A percentile compares a stretch with the other conserved stretches of the same genome.
These are phyloP conservation scores for Neospora caninum DNA, from an alignment of 169 alveolate genomes.

Conservation along the genomic window DNA sequence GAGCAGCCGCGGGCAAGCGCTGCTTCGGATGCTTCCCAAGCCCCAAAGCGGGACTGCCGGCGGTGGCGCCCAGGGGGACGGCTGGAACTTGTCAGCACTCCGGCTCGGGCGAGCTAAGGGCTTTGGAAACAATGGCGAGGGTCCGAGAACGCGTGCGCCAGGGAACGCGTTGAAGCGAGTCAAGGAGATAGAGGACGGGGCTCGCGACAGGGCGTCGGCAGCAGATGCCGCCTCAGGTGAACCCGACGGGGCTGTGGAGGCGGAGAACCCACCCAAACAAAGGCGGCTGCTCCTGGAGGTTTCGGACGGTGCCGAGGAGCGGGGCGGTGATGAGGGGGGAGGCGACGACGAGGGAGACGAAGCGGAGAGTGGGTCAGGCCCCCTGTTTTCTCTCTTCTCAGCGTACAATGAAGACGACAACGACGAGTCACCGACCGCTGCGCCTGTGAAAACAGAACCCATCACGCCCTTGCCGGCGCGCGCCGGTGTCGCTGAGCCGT, in stretches of 20 bases:
- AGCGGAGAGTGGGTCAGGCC: not conserved
- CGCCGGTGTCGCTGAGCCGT: not conserved
- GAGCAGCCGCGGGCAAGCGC: not conserved
- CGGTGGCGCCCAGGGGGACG: not conserved
- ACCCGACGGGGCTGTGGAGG: too few relatives aligned
- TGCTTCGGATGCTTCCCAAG: slow-evolving; percentile 28
- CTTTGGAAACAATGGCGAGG: too few relatives aligned
- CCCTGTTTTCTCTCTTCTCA: not conserved
- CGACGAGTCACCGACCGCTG: not conserved
- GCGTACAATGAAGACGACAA: not conserved
- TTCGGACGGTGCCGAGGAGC: not conserved
- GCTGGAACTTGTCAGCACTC: not conserved
- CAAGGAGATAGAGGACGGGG: too few relatives aligned
- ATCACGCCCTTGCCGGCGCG: not conserved
- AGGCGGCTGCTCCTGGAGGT: too few relatives aligned
- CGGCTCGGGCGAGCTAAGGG: not conserved
- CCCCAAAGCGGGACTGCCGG: slow-evolving; percentile 18
- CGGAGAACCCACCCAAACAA: too few relatives aligned
- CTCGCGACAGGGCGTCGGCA: too few relatives aligned
- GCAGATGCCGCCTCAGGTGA: too few relatives aligned
- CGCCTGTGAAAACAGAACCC: not conserved
- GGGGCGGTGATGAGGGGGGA: not conserved
- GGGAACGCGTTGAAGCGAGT: too few relatives aligned
- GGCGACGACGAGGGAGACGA: not conserved
- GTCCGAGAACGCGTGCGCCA: too few relatives aligned